These are phyloP conservation scores for Apiospora malaysiana DNA, from an alignment of 2,329 filamentous ascomycete species.

Conservation along the genomic window DNA sequence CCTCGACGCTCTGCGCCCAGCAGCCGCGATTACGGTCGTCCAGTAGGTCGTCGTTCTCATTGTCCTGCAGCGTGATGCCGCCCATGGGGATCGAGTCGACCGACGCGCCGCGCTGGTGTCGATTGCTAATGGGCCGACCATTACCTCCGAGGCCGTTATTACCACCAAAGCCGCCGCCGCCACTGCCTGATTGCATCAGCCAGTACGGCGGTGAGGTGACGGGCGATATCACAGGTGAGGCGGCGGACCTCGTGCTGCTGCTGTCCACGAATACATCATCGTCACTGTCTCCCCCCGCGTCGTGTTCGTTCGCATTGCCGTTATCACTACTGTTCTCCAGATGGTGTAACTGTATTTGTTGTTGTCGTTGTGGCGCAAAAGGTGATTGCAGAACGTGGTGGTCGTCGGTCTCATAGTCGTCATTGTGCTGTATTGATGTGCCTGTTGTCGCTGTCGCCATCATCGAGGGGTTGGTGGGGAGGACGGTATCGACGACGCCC, in stretches of 20 bases:
- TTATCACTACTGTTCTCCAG: neutral
- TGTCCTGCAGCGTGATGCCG: conserved; percentile 67
- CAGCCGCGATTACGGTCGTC: conserved; percentile 54
- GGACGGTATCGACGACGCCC: neutral
- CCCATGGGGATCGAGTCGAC: conserved; percentile 53
- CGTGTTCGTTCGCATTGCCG: neutral
- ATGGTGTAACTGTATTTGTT: neutral
- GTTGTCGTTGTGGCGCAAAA: neutral
- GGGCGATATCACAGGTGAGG: conserved; percentile 31
- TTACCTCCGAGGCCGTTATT: neutral
- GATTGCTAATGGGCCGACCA: neutral
- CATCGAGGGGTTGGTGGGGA: neutral
- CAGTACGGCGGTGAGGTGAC: conserved; percentile 47
- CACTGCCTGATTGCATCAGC: conserved; percentile 28
- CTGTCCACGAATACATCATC: conserved; percentile 19
- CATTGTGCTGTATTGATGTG: neutral
- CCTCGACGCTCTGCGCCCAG: conserved; percentile 68
- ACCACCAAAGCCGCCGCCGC: neutral
- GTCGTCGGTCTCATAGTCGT: neutral
- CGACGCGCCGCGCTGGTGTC: conserved; percentile 44
- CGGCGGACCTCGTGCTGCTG: conserved; percentile 14
- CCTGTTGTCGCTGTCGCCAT: neutral
- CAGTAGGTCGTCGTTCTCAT: conserved; percentile 56
- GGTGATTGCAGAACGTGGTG: neutral
- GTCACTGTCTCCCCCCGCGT: neutral